Base-by-base conservation (phyloP, 495 filamentous ascomycete species). In the Cercophora scortea region DNA sequence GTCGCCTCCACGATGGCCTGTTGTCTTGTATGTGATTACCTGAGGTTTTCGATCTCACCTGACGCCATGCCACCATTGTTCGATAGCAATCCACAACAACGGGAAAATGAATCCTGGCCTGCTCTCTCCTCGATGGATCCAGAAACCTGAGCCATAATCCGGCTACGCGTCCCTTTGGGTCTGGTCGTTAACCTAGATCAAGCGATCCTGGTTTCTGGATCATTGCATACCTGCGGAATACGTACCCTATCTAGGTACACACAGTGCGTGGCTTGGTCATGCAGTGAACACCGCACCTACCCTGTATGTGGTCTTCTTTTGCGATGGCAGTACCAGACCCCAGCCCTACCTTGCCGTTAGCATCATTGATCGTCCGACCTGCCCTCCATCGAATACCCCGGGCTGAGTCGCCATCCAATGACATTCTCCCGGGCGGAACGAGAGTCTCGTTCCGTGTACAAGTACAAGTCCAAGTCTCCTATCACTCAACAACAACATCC, bases 361-460 rank as follows among this genome's bases (percentile, higher is more conserved):
- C 35, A 17, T 36, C 46, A 18, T 18, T 16, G 53, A 56, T 51
- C 43, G 13, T 19, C 49, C 45, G 18, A 34, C 45, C 49, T 45
- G 45, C 45, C 19, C 11, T 45, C 42, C 17, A 15, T 51, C 41
- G 6, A 45, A 15, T 19, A n/a, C 45, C 25, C 32, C n/a, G 34
- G 15, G 19, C 49, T 47, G 43, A 6, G 39, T 19, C 18, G 18
- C 36, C 42, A n/a, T 51, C 55, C 49, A 58, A 55, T 61, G 17
- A 53, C 44, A 18, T 15, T 32, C 4, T 15, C 17, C 41, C 16
- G 18, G 50, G 49, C 40, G 12, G 15, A 45, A 25, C 25, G 25
- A 25, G 3, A 18, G 4, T 40, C 17, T 40, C 19, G 8, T 10
- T 11, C 12, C 39, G 34, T 11, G 49, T 15, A 42, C 16, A 50